These are phyloP conservation scores for Sutorius eximius DNA, from an alignment of 1,284 basidiomycete genomes.

Conservation along the genomic window DNA sequence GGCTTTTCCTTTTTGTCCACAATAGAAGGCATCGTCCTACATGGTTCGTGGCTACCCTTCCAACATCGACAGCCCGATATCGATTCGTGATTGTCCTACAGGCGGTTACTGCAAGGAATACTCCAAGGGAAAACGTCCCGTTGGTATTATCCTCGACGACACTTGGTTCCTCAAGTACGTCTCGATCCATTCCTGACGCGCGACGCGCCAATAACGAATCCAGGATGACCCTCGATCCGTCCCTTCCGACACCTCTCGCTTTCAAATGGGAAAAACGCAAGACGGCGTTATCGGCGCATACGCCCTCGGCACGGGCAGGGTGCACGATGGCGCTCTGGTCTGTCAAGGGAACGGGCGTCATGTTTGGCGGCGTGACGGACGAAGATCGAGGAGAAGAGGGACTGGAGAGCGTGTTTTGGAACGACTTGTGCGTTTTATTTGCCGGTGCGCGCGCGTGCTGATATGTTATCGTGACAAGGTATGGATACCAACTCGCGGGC, in stretches of 20 bases:
- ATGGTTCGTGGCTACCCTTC: conserved; percentile 51
- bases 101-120: conserved; percentile 94
- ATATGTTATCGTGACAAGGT: conserved; percentile 43
- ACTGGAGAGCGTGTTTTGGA: conserved; percentile 83
- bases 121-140: conserved; percentile 79
- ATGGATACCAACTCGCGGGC: conserved; percentile 76
- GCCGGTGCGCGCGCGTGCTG: neutral
- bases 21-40: conserved; percentile 79
- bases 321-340: conserved; percentile 86
- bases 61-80: neutral
- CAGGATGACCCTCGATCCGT: conserved; percentile 39
- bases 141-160: conserved; percentile 89
- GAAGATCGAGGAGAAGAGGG: conserved; percentile 87
- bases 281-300: conserved; percentile 49
- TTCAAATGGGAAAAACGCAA: conserved; percentile 89
- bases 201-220: neutral
- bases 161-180: conserved; percentile 84
- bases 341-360: conserved; percentile 66
- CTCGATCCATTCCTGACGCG: neutral
- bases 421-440: conserved; percentile 54
- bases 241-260: conserved; percentile 42
- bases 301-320: conserved; percentile 68
- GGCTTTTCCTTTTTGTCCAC: conserved; percentile 88
- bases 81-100: conserved; percentile 26
- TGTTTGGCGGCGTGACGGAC: conserved; percentile 93